Evolutionary conservation across 2,329 filamentous ascomycete species (phyloP).

Genomic region (Cryphonectria carpinicola): DNA sequence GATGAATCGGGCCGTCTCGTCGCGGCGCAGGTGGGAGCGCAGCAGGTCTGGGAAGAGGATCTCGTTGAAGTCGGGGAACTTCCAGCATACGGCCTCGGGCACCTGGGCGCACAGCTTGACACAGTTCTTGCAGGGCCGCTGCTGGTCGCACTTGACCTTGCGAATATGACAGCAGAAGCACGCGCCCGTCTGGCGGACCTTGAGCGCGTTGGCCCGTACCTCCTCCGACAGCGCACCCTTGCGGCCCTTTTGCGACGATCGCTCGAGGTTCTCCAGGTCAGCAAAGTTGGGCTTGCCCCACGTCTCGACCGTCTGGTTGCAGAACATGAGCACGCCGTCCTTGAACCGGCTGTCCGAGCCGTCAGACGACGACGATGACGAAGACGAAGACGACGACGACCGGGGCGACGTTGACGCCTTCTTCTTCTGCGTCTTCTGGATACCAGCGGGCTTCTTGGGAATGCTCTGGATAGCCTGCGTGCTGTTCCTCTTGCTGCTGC

Average conservation of each 20-base stretch:
- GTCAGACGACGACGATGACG: slow-evolving; percentile 29
- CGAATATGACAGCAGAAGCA: slow-evolving; percentile 64
- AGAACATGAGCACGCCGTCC: slow-evolving; percentile 58
- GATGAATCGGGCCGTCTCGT: slow-evolving; percentile 53
- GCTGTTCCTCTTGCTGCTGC: slow-evolving; percentile 8
- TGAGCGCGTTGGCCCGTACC: slow-evolving; percentile 58
- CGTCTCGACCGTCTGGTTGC: slow-evolving; percentile 43
- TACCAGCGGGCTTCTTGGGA: slow-evolving; percentile 11
- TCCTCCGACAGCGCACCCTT: slow-evolving; percentile 59
- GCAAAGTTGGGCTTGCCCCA: slow-evolving; percentile 56
- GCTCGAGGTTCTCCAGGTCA: slow-evolving; percentile 55
- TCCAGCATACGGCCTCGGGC: slow-evolving; percentile 62
- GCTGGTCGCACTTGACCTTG: slow-evolving; percentile 62
- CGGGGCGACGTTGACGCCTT: slow-evolving; percentile 38
- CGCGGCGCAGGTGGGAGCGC: slow-evolving; percentile 53
- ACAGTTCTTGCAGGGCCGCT: slow-evolving; percentile 61
- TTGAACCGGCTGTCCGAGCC: slow-evolving; percentile 52
- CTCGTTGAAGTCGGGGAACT: slow-evolving; percentile 58
- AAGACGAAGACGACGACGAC: slow-evolving; percentile 32
- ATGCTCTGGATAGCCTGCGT: slow-evolving; percentile 6
- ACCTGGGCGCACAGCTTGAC: slow-evolving; percentile 53
- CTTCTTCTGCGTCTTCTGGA: slow-evolving; percentile 40
- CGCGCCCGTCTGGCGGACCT: slow-evolving; percentile 57
- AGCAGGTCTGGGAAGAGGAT: slow-evolving; percentile 58
- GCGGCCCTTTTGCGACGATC: slow-evolving; percentile 57